Base-by-base conservation (phyloP, 306 rosid genomes). In the Vicia sativa region DNA sequence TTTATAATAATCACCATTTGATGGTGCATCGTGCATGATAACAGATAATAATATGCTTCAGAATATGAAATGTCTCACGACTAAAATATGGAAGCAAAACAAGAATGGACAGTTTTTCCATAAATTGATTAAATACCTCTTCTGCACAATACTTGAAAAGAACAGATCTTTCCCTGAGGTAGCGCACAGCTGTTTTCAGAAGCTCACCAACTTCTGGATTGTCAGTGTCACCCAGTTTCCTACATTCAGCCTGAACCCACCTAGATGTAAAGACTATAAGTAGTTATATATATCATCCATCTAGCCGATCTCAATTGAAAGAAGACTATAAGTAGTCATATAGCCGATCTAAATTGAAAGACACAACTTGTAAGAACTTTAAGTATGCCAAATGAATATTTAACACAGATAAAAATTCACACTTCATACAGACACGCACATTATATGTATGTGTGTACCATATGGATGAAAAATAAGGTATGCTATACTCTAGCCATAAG, bases 141-240 rank as follows among this genome's bases (percentile, higher is more conserved):
- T 93, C 99, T 48, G 99, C 97, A 81, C 99, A 93, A 66, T 93
- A 93, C 81, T 93, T 93, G 86, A 93, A 90, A 76, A 93, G 99
- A 58, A 87, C 87, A 48, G 96, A 90, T 69, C 99, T 84, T 80
- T 90, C 99, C 81, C 83, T 87, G 77, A 93, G 99, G 80, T 91
- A 90, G 70, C 87, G 87, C 50, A 93, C 97, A 46, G 97, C 97
- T 18, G 87, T 85, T 78, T 80, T 90, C 77, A 93, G 81, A 62
- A 93, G 96, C 73, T 88, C 95, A 37, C 87, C 49, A 78, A 93
- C 96, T 84, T 93, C 96, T 0, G 96, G 96, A 84, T 86, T 93
- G 83, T 93, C 97, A 26, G 96, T 79, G 71, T 93, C 96, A 2
- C 97, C 96, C 68, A 93, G 78, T 72, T 80, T 87, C 72, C 97